These are phyloP conservation scores for Coemansia sp. DNA, from an alignment of 371 early-diverging fungal species.

Conservation along the genomic window DNA sequence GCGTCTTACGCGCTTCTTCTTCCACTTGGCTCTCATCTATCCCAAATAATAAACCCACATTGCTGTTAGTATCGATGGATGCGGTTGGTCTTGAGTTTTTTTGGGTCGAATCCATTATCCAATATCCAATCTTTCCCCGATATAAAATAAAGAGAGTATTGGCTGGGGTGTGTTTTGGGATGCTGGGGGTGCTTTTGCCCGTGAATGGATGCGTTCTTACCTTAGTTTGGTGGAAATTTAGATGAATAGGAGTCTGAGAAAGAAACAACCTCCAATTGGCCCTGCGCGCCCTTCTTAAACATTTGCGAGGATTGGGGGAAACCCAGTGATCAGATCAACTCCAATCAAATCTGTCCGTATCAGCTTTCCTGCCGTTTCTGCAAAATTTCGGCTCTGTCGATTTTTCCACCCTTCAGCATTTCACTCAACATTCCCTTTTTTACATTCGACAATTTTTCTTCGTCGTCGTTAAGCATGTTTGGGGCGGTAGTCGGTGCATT, in stretches of 20 bases:
- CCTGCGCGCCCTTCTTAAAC: background rate
- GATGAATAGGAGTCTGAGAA: conserved; percentile 14
- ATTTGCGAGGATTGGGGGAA: conserved; percentile 2
- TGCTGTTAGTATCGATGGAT: background rate
- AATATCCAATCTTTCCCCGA: no score
- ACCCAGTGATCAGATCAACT: background rate
- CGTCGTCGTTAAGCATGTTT: conserved; percentile 19
- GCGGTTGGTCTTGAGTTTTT: background rate
- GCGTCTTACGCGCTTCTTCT: conserved; percentile 65
- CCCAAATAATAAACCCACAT: background rate
- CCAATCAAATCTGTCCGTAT: no score
- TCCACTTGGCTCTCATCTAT: conserved; percentile 68
- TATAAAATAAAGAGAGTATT: no score
- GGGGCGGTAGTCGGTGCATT: conserved; percentile 49
- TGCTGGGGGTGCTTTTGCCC: background rate
- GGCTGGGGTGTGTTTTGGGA: no score
- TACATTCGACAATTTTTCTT: background rate
- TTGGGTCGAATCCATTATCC: background rate
- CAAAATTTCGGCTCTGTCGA: no score
- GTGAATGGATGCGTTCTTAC: conserved; percentile 1
- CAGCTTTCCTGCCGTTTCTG: no score
- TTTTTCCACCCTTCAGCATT: background rate
- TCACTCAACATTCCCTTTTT: background rate
- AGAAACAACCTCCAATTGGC: conserved; percentile 1
- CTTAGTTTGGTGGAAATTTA: conserved; percentile 5